Percentiles rank a stretch among this genome's conserved stretches.
These are phyloP conservation scores for Metschnikowia chrysomelidarum DNA, from an alignment of 805 yeast species.

Conservation along the genomic window DNA sequence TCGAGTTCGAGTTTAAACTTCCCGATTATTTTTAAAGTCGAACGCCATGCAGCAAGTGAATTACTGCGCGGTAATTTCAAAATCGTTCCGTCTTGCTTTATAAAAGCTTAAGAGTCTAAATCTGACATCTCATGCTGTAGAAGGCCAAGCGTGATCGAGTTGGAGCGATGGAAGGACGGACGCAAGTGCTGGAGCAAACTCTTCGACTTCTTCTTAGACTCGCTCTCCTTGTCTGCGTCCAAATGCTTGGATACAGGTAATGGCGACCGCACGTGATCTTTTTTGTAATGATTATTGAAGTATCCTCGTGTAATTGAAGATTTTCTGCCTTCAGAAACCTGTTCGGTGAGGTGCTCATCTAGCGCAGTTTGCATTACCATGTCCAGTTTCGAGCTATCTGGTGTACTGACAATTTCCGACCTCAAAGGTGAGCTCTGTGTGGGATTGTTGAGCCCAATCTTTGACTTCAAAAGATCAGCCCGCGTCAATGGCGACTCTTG, in stretches of 20 bases:
- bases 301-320: conserved; percentile 13
- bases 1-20: no score
- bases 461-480: conserved; percentile 9
- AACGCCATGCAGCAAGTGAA: no score
- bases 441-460: conserved; percentile 9
- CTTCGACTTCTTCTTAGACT: conserved; percentile 19
- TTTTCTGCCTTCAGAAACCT: conserved; percentile 12
- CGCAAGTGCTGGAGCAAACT: conserved; percentile 16
- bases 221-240: conserved; percentile 32
- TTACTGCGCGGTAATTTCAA: no score
- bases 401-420: conserved; percentile 12
- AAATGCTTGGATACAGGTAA: conserved; percentile 41
- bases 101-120: neutral
- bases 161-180: conserved; percentile 35
- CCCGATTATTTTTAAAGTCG: no score
- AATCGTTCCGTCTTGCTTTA: no score
- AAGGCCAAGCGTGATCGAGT: conserved; percentile 40
- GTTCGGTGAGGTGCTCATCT: conserved; percentile 2
- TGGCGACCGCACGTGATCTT: conserved; percentile 42
- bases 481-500: conserved; percentile 2
- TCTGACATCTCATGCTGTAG: conserved; percentile 27
- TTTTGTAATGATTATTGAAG: conserved; percentile 47
- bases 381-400: conserved; percentile 9
- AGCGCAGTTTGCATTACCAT: conserved; percentile 3
- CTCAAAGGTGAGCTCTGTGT: conserved; percentile 18